A percentile compares a stretch with the other conserved stretches of the same genome.
These are phyloP conservation scores for Phlegmacium glaucopus DNA, from an alignment of 768 basidiomycete genomes.

Conservation along the genomic window DNA sequence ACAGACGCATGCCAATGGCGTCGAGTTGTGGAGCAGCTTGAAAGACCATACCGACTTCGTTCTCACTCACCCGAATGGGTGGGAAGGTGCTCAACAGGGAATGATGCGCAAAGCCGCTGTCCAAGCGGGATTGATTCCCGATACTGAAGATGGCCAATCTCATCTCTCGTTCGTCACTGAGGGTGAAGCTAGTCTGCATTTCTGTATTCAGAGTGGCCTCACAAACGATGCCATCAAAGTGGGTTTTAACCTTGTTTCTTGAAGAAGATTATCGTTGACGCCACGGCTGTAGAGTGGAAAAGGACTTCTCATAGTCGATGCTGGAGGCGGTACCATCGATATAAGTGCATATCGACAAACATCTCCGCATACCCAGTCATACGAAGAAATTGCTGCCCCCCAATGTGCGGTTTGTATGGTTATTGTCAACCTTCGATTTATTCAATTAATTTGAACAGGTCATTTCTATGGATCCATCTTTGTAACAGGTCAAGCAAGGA, in stretches of 20 bases:
- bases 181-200: constrained; percentile 57
- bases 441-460: constrained; percentile 22
- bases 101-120: constrained; percentile 50
- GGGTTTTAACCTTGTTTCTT: neutral
- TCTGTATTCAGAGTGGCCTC: constrained; percentile 42
- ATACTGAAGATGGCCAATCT: constrained; percentile 29
- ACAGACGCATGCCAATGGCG: constrained; percentile 39
- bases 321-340: constrained; percentile 53
- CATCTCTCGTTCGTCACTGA: constrained; percentile 53
- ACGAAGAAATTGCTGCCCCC: constrained; percentile 39
- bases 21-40: constrained; percentile 39
- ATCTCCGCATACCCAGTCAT: constrained; percentile 35
- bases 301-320: constrained; percentile 32
- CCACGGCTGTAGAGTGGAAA: neutral
- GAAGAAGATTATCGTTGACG: neutral
- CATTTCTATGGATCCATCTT: constrained; percentile 42
- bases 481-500: constrained; percentile 34
- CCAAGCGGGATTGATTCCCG: constrained; percentile 42
- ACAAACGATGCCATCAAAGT: constrained; percentile 31
- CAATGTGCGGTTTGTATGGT: constrained; percentile 25
- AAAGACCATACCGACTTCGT: constrained; percentile 42
- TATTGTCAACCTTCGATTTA: neutral
- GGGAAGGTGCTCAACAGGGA: constrained; percentile 54
- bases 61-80: constrained; percentile 58
- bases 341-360: constrained; percentile 43